Base-by-base conservation (phyloP, 257 asterid species). In the Plantago elongata region DNA sequence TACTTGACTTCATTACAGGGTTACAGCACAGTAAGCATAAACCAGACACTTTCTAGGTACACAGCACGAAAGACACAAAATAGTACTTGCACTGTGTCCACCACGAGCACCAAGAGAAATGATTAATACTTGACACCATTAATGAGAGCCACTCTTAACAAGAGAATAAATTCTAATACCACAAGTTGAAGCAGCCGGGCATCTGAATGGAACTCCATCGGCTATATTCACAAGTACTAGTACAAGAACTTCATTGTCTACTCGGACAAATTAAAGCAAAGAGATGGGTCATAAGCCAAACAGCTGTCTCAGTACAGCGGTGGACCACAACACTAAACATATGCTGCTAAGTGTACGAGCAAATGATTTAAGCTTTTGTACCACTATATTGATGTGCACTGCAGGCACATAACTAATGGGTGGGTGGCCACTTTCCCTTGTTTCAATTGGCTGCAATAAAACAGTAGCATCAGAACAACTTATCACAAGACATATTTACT, bases 401-500 rank as follows among this genome's bases (percentile, higher is more conserved):
- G 45, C 67, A 73, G 47, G 55, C 64, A 60, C 78, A 71, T 59
- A 52, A 44, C 54, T 57, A 64, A 71, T 61, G 79, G 62, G 69
- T 62, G 68, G 67, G 69, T 62, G 68, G 67, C 77, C 84, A 81
- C 81, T 69, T 74, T 74, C 62, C 74, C 43, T 46, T 70, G 52
- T 70, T 51, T 15, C 73, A 69, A 82, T 76, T 85, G 87, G 85
- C 72, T 67, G 49, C 49, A 5, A 65, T 47, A 54, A 61, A 52
- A 54, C 59, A 57, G 29, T 29, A 46, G 72, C 66, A 43, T 55
- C 70, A 45, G 43, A 52, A 64, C 67, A 50, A 45, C 38, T 70
- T 58, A 58, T 54, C 72, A 54, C 11, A 62, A 34, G 38, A 15
- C 55, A 66, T 40, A 42, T 15, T n/a, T 47, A 14, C 46, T 50